Evolutionary conservation across 805 yeast species (phyloP), one percentile per base, ranked within the genome.

Genomic region (Candida argentea): DNA sequence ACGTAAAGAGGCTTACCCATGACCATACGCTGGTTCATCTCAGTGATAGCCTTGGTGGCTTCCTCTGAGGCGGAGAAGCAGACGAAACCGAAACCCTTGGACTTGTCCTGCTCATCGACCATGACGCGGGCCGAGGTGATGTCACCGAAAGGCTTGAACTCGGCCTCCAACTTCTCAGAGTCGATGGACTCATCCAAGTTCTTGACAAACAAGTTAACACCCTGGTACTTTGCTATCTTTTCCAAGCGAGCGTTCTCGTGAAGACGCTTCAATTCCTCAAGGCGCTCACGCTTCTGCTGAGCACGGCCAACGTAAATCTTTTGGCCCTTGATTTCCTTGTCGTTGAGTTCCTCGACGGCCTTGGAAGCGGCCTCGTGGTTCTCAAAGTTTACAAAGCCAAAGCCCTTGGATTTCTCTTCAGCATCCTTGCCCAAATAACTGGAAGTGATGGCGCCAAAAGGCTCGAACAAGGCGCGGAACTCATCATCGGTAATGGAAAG

Each of bases 61-160:
- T 91, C 98, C 63, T 91, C 98, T 53, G 97, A 95, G 40, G 91
- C 63, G 32, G 95, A 76, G 81, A 79, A 91, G 67, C 98, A 86
- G 46, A 91, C 98, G 57, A 91, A 91, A 53, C 98, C 98, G 58
- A 91, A 91, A 44, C 97, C 97, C 71, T 84, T 89, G 40, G 96
- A 85, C 67, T 85, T 85, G 48, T 94, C 96, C 38, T 74, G 59
- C 50, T 87, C 96, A 55, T 84, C 95, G 50, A 80, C 75, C 96
- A 91, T 89, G 44, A 89, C 93, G 67, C 82, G 86, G 45, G 87
- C 95, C 36, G 95, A 84, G 42, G 96, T 83, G 67, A 91, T 91
- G 52, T 82, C 64, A 57, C 98, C 98, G 58, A 78, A 86, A 43
- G 91, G 85, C 50, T 83, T 67, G 58, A 91, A 91, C 65, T 84